These are phyloP conservation scores for Cyclocybe aegerita DNA, from an alignment of 768 basidiomycete genomes.

Conservation along the genomic window DNA sequence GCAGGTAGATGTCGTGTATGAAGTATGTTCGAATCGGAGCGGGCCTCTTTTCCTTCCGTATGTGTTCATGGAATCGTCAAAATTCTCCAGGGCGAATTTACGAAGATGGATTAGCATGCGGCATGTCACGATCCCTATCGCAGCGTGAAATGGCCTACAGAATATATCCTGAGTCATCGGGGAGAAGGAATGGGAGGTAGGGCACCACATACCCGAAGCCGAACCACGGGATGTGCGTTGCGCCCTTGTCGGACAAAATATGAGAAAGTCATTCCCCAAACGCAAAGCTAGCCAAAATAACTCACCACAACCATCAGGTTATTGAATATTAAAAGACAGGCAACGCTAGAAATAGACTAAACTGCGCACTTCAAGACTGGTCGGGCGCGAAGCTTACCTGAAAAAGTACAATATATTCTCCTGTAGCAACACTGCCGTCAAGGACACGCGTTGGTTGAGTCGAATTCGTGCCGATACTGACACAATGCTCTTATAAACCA, in stretches of 20 bases:
- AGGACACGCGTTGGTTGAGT: slow-evolving; percentile 17
- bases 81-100: slow-evolving; percentile 22
- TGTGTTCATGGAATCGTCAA: no score
- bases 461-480: slow-evolving; percentile 22
- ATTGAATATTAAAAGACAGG: slow-evolving; percentile 37
- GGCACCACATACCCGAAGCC: slow-evolving; percentile 31
- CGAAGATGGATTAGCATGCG: slow-evolving; percentile 42
- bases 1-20: no score
- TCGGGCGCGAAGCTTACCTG: slow-evolving; percentile 20
- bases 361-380: no score
- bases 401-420: slow-evolving; percentile 44
- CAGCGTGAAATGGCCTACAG: slow-evolving; percentile 41
- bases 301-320: slow-evolving; percentile 41
- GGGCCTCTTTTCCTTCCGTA: no score
- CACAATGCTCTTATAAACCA: slow-evolving; percentile 28
- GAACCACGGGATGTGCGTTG: slow-evolving; percentile 45
- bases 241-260: slow-evolving; percentile 21
- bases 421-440: slow-evolving; percentile 33
- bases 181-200: background rate
- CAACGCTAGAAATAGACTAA: slow-evolving; percentile 22
- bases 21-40: no score
- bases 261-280: background rate
- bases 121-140: slow-evolving; percentile 40
- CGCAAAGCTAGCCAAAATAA: no score
- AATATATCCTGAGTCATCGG: background rate